Conservation (phyloP, 371 early-diverging fungal genomes). For the Mucor piriformis region DNA sequence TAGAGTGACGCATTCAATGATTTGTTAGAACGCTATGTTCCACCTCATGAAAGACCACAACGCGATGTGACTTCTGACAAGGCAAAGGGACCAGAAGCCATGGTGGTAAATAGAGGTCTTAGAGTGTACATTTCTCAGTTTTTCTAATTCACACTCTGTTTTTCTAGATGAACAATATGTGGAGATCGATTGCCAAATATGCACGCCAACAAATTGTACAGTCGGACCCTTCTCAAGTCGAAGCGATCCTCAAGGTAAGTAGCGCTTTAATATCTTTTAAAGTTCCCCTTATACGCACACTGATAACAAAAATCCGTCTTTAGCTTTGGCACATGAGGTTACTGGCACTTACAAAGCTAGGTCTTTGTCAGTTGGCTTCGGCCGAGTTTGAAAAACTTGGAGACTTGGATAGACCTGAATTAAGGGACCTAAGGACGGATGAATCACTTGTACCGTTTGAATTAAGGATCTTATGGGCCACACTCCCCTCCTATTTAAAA, state of each 20-base stretch:
- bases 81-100: constrained; percentile 35
- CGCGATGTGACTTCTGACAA: constrained; percentile 45
- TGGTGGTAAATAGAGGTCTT: constrained; percentile 26
- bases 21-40: constrained; percentile 52
- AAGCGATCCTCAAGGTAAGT: constrained; percentile 34
- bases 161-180: constrained; percentile 57
- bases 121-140: too few species aligned
- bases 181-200: constrained; percentile 62
- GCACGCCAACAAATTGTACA: constrained; percentile 56
- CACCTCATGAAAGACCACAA: constrained; percentile 55
- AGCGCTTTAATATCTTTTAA: background rate
- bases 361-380: constrained; percentile 60
- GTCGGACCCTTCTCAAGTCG: constrained; percentile 39
- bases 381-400: constrained; percentile 66
- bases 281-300: background rate
- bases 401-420: constrained; percentile 52
- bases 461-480: constrained; percentile 52
- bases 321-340: constrained; percentile 63
- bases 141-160: too few species aligned
- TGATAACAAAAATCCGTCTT: background rate
- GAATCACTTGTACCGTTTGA: constrained; percentile 63
- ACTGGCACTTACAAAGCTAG: constrained; percentile 55
- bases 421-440: constrained; percentile 24
- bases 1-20: constrained; percentile 63
- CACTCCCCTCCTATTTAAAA: constrained; percentile 56